Base-by-base conservation (phyloP, 2,329 filamentous ascomycete genomes). In the Fusarium nodosum region DNA sequence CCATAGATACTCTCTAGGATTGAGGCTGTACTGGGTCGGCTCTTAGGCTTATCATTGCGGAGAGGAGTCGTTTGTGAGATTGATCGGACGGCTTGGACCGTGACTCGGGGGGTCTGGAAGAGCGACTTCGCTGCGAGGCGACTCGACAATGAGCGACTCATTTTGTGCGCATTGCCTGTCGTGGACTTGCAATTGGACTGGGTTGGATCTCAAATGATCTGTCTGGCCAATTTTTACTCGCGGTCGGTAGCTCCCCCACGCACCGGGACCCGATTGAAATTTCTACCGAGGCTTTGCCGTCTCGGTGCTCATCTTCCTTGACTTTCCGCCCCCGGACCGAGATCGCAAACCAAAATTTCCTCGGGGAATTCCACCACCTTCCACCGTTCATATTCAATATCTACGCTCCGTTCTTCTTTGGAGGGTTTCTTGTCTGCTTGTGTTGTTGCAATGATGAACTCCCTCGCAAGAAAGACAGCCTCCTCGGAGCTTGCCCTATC, bases 91-190 rank as follows among this genome's bases (percentile, higher is more conserved):
- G 63, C 56, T 46, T 72, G 71, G 52, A 63, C 68, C 48, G 68
- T 58, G 58, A 56, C 71, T 62, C 62, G 76, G 55, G 72, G 39
- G 24, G 28, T 53, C 62, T 66, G 78, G 42, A 79, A 76, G 63
- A 81, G 69, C 48, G 79, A 75, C 65, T 79, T 81, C 73, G 80
- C 82, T 77, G 82, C 72, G 39, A 82, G 77, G 78, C 83, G 80
- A 73, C 77, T 80, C 70, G 78, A 75, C 51, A 82, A 76, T 72
- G 81, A 74, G 54, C 79, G 81, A 64, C 79, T 84, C 84, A 86
- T 86, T 54, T 73, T 78, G 71, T 72, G 68, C 55, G 69, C 75
- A 79, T 79, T 42, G 68, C 74, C 60, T 64, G 68, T 48, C 67
- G 67, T 61, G 54, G 50, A 36, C 48, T 56, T 50, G 42, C 41